These are phyloP conservation scores for Isabelozyma gotoi DNA, from an alignment of 805 yeast species.

Conservation along the genomic window DNA sequence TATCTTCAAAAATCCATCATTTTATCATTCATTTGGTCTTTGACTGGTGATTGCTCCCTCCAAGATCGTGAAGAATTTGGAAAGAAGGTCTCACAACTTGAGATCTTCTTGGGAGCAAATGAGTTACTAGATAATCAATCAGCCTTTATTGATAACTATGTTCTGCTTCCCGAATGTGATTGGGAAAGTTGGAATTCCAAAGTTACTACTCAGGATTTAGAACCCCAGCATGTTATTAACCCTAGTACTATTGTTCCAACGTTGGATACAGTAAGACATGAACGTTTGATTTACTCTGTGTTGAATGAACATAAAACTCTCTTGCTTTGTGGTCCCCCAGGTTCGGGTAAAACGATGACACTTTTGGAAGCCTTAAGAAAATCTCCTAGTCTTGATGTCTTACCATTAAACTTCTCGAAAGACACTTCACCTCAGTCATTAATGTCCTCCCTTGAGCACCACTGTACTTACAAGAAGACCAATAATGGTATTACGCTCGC, in stretches of 20 bases:
- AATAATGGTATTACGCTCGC: slow-evolving; percentile 51
- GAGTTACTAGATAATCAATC: slow-evolving; percentile 6
- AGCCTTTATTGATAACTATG: slow-evolving; percentile 42
- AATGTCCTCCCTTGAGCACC: slow-evolving; percentile 66
- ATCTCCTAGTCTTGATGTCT: slow-evolving; percentile 56
- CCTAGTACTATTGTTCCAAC: slow-evolving; percentile 78
- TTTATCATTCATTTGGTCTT: slow-evolving; percentile 57
- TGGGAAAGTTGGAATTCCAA: slow-evolving; percentile 44
- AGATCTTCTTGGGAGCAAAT: slow-evolving; percentile 13
- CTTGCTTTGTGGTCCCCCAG: slow-evolving; percentile 93
- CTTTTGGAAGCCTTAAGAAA: slow-evolving; percentile 64
- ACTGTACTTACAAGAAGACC: slow-evolving; percentile 59
- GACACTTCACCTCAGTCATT: slow-evolving; percentile 67
- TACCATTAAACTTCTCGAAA: slow-evolving; percentile 79
- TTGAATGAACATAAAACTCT: slow-evolving; percentile 58
- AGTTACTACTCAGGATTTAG: slow-evolving; percentile 47
- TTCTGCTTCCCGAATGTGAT: slow-evolving; percentile 43
- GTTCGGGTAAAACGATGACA: slow-evolving; percentile 95
- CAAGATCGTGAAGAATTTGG: slow-evolving; percentile 41
- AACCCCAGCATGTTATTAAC: slow-evolving; percentile 55
- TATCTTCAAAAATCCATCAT: slow-evolving; percentile 34
- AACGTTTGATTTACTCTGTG: slow-evolving; percentile 54
- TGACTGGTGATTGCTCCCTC: slow-evolving; percentile 54
- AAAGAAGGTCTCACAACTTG: slow-evolving; percentile 15
- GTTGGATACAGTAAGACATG: slow-evolving; percentile 70